phyloP scores from a whole-genome alignment of 257 asterid species.

The Oldenlandia corymbosa region DNA sequence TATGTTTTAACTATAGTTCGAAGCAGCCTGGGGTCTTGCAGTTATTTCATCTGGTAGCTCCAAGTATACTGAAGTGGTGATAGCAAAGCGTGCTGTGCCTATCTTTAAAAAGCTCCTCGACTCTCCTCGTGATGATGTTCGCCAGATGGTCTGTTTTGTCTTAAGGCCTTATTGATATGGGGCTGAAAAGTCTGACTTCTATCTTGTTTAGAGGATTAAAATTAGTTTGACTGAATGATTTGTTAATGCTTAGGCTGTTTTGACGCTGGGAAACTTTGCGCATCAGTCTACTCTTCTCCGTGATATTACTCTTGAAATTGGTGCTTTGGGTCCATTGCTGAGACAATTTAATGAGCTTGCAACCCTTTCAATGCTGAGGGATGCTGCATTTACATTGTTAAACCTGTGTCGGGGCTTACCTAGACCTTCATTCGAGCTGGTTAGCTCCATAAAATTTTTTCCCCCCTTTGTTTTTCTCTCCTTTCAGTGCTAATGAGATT shows the following conservation, averaged over 20 bases:
- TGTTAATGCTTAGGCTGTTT: slow-evolving; percentile 58
- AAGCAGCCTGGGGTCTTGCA: slow-evolving; percentile 97
- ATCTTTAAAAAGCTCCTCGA: slow-evolving; percentile 70
- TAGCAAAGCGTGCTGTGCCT: slow-evolving; percentile 86
- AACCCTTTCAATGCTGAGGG: slow-evolving; percentile 89
- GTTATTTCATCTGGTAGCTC: slow-evolving; percentile 96
- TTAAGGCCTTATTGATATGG: neutral
- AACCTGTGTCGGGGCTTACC: slow-evolving; percentile 98
- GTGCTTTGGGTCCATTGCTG: slow-evolving; percentile 76
- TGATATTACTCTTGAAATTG: slow-evolving; percentile 76
- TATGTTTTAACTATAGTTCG: slow-evolving; percentile 47
- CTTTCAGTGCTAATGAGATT: slow-evolving; percentile 5
- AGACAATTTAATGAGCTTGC: slow-evolving; percentile 73
- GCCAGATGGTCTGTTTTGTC: slow-evolving; percentile 63
- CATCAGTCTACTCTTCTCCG: slow-evolving; percentile 93
- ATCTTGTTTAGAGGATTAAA: neutral
- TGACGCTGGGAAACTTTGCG: slow-evolving; percentile 98
- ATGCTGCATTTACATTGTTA: slow-evolving; percentile 90
- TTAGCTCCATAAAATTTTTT: slow-evolving; percentile 12
- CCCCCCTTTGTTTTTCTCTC: too few species aligned
- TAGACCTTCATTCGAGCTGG: slow-evolving; percentile 94
- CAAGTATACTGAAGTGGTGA: slow-evolving; percentile 78
- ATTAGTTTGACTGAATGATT: neutral
- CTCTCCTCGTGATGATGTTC: slow-evolving; percentile 90
- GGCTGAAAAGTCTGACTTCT: too few species aligned